phyloP scores from a whole-genome alignment of 306 rosid species.

The Begonia fuchsioides region DNA sequence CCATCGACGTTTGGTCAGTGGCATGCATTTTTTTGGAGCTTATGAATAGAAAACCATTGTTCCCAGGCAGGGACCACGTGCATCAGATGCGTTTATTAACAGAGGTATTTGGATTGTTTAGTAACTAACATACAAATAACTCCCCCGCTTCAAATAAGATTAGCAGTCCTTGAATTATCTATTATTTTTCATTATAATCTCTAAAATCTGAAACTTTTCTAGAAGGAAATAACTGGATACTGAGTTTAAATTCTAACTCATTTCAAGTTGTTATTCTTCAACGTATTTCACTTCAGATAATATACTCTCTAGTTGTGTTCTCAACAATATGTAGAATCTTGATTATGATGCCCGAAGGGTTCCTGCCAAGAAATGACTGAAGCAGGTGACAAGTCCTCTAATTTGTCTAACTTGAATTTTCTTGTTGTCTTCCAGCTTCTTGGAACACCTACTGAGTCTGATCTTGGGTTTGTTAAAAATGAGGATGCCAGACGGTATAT shows the following conservation, averaged over 20 bases:
- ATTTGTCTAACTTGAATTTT: neutral
- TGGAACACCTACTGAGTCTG: slow-evolving; percentile 94
- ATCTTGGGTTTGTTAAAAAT: slow-evolving; percentile 57
- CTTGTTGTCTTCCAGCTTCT: slow-evolving; percentile 49
- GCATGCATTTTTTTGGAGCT: slow-evolving; percentile 97
- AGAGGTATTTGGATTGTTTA: slow-evolving; percentile 36
- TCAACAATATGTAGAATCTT: neutral
- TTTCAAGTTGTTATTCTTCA: too few species aligned
- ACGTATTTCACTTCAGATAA: too few species aligned
- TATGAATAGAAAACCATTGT: slow-evolving; percentile 82
- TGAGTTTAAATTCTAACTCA: too few species aligned
- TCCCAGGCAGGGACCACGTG: slow-evolving; percentile 84
- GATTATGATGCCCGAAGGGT: too few species aligned
- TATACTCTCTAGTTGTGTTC: neutral
- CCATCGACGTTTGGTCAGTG: slow-evolving; percentile 94
- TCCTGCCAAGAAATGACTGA: too few species aligned
- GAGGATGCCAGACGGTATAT: slow-evolving; percentile 84
- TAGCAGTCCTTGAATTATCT: too few species aligned
- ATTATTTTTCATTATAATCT: too few species aligned
- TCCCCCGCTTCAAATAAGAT: too few species aligned
- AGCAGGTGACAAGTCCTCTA: too few species aligned
- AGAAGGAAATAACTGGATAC: too few species aligned
- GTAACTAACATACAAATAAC: too few species aligned
- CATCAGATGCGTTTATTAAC: slow-evolving; percentile 94
- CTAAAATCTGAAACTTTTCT: too few species aligned